Conservation (phyloP, 768 basidiomycete genomes). For the Boletus rufocinnamomeus region DNA sequence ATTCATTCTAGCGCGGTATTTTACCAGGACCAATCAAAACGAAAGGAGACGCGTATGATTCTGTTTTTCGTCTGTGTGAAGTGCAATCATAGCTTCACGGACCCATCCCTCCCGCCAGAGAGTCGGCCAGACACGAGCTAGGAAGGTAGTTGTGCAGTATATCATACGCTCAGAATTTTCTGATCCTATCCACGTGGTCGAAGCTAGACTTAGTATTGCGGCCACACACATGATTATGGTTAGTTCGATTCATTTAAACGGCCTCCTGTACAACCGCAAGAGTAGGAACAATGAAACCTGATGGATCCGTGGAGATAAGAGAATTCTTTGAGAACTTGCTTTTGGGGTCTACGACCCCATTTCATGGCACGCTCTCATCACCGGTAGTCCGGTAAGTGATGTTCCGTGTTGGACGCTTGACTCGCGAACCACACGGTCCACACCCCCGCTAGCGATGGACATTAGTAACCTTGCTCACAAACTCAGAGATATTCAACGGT, state of each 20-base stretch:
- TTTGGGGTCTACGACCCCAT: neutral
- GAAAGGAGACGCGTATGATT: slow-evolving; percentile 94
- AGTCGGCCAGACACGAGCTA: slow-evolving; percentile 35
- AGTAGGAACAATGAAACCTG: neutral
- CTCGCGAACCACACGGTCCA: neutral
- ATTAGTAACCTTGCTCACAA: neutral
- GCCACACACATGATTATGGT: neutral
- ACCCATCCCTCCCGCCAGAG: slow-evolving; percentile 60
- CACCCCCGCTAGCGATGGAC: neutral
- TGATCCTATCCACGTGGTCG: slow-evolving; percentile 6
- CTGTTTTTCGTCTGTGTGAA: slow-evolving; percentile 88
- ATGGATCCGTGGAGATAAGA: neutral
- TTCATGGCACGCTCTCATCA: neutral
- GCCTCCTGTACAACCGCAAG: neutral
- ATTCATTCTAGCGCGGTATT: slow-evolving; percentile 72
- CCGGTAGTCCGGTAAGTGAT: neutral
- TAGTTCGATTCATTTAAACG: neutral
- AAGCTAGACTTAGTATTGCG: neutral
- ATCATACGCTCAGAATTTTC: neutral
- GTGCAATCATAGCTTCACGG: slow-evolving; percentile 74
- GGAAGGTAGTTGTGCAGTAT: slow-evolving; percentile 7
- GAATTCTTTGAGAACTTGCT: neutral
- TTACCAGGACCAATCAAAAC: slow-evolving; percentile 97
- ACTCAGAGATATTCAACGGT: neutral
- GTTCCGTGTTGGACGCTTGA: neutral